These are phyloP conservation scores for Epichloe typhina DNA, from an alignment of 2,329 filamentous ascomycete genomes.

Conservation along the genomic window DNA sequence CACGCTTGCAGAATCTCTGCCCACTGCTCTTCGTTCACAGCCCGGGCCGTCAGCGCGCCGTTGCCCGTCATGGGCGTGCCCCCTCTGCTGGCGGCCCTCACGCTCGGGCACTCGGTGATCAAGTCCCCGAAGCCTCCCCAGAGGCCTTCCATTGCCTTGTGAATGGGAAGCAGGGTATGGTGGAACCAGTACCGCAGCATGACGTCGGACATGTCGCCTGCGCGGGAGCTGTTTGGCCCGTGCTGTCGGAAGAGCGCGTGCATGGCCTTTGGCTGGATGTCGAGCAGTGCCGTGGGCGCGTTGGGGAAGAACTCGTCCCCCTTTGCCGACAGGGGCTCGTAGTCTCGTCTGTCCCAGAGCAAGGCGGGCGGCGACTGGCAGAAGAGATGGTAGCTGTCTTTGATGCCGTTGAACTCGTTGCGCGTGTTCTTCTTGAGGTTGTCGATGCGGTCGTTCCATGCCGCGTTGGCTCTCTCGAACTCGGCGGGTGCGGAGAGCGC, in stretches of 20 bases:
- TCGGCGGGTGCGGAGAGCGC: conserved; percentile 9
- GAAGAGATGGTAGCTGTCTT: conserved; percentile 42
- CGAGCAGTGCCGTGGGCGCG: conserved; percentile 43
- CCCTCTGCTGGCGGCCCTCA: conserved; percentile 33
- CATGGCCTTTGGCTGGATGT: conserved; percentile 48
- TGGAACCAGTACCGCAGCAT: conserved; percentile 30
- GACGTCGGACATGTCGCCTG: conserved; percentile 40
- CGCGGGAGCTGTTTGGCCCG: conserved; percentile 25
- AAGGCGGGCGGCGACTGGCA: conserved; percentile 38
- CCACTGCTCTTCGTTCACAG: conserved; percentile 41
- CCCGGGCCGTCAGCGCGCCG: conserved; percentile 30
- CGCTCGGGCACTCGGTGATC: conserved; percentile 31
- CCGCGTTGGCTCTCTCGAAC: conserved; percentile 17
- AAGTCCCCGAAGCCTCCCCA: conserved; percentile 47
- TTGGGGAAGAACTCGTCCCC: conserved; percentile 55
- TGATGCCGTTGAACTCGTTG: conserved; percentile 25
- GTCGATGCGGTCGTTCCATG: conserved; percentile 23
- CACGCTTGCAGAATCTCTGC: conserved; percentile 45
- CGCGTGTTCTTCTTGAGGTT: conserved; percentile 19
- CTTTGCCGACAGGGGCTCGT: conserved; percentile 52
- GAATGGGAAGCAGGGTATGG: conserved; percentile 28
- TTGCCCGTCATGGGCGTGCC: conserved; percentile 28
- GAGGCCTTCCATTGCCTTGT: conserved; percentile 34
- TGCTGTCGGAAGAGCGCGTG: conserved; percentile 34
- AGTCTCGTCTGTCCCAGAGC: conserved; percentile 55